Evolutionary conservation across 352 stramenopile genomes (phyloP).

Genomic region (Hyaloperonospora brassicae): DNA sequence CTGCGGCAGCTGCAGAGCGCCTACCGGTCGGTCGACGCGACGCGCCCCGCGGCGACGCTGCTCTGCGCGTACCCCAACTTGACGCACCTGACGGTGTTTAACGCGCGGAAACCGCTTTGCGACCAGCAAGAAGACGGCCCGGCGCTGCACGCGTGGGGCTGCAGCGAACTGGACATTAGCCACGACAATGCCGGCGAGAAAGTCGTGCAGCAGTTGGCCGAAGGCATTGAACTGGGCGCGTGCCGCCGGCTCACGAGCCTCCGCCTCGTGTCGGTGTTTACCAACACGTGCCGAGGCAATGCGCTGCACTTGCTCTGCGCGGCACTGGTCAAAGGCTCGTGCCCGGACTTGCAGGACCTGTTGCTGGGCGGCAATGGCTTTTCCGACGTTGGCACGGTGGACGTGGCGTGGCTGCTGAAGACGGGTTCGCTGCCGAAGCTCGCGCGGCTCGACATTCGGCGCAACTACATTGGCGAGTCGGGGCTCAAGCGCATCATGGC

Average conservation of each 20-base stretch:
- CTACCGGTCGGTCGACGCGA: conserved; percentile 24
- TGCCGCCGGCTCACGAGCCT: conserved; percentile 48
- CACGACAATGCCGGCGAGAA: conserved; percentile 66
- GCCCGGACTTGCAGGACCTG: conserved; percentile 53
- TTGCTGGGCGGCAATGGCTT: conserved; percentile 70
- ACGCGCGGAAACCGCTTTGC: conserved; percentile 43
- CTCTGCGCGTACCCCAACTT: conserved; percentile 56
- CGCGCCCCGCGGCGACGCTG: conserved; percentile 28
- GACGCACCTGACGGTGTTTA: conserved; percentile 46
- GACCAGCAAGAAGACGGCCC: conserved; percentile 43
- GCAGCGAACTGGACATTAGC: conserved; percentile 68
- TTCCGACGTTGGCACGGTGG: conserved; percentile 62
- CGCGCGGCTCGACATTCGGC: conserved; percentile 57
- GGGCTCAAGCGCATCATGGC: conserved; percentile 68
- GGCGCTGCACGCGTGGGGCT: conserved; percentile 68
- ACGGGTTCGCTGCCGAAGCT: conserved; percentile 59
- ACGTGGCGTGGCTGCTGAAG: conserved; percentile 65
- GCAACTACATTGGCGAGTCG: conserved; percentile 78
- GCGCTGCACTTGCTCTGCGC: conserved; percentile 56
- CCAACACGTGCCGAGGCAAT: conserved; percentile 69
- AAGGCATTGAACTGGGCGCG: conserved; percentile 55
- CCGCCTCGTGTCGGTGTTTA: conserved; percentile 68
- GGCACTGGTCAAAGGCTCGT: conserved; percentile 59
- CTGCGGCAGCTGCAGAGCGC: conserved; percentile 39
- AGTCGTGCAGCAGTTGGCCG: conserved; percentile 55